phyloP scores from a whole-genome alignment of 768 basidiomycete species.

The Crepidotus variabilis region DNA sequence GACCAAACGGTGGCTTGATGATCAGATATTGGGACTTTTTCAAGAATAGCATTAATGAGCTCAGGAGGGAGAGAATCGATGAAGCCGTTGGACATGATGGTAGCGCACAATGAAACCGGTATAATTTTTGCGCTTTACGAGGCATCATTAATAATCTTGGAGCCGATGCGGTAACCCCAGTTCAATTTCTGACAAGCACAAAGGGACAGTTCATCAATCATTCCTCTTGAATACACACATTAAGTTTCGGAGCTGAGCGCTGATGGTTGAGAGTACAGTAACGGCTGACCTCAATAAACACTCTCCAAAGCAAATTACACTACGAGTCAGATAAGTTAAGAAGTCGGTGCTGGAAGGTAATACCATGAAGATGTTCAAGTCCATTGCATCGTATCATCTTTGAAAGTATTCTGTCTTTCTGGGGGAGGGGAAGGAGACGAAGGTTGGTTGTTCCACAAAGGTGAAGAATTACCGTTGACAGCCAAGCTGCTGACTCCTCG shows the following conservation, averaged over 20 bases:
- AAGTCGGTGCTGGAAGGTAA: not conserved
- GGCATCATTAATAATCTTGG: too few species aligned
- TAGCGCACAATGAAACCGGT: not conserved
- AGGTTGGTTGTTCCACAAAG: constrained; percentile 37
- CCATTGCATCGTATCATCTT: constrained; percentile 13
- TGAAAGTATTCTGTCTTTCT: constrained; percentile 10
- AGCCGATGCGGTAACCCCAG: too few species aligned
- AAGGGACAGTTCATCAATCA: too few species aligned
- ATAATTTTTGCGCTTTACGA: too few species aligned
- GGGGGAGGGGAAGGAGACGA: not conserved
- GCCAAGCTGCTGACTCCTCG: constrained; percentile 18
- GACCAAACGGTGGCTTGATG: constrained; percentile 54
- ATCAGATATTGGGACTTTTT: constrained; percentile 39
- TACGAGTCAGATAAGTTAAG: constrained; percentile 10
- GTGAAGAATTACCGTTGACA: constrained; percentile 23
- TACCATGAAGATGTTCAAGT: constrained; percentile 8
- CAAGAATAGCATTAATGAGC: constrained; percentile 58
- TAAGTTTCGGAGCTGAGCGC: too few species aligned
- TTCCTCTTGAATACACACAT: too few species aligned
- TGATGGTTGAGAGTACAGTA: not conserved
- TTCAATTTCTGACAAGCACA: too few species aligned
- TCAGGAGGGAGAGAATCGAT: constrained; percentile 54
- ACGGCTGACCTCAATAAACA: not conserved
- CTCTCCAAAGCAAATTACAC: constrained; percentile 3
- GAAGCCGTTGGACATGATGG: constrained; percentile 16